phyloP scores from a whole-genome alignment of 2,329 filamentous ascomycete genomes.

The Neopestalotiopsis sp. region DNA sequence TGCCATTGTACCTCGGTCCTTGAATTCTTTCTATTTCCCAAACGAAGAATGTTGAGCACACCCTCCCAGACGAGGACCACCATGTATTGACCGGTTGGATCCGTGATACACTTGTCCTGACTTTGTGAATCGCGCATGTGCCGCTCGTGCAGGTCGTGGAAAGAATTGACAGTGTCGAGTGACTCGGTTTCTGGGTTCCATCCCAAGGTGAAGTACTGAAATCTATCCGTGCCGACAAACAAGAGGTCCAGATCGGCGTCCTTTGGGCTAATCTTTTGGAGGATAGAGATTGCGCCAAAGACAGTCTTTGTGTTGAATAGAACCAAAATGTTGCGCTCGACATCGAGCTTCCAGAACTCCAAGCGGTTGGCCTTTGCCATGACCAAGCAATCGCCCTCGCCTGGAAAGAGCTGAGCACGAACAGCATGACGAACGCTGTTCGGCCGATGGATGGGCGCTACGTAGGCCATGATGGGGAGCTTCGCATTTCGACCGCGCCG shows the following conservation, averaged over 20 bases:
- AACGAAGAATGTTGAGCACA: constrained; percentile 59
- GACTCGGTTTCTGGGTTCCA: constrained; percentile 70
- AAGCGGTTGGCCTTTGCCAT: constrained; percentile 89
- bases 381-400: constrained; percentile 80
- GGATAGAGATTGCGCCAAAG: constrained; percentile 85
- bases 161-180: constrained; percentile 56
- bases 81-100: constrained; percentile 72
- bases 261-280: constrained; percentile 78
- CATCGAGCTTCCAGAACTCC: constrained; percentile 77
- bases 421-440: constrained; percentile 91
- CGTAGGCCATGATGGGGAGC: constrained; percentile 77
- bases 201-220: constrained; percentile 86
- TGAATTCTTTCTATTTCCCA: constrained; percentile 51
- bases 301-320: constrained; percentile 67
- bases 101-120: constrained; percentile 81
- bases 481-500: constrained; percentile 26
- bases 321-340: constrained; percentile 67
- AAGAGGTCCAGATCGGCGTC: constrained; percentile 80
- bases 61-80: constrained; percentile 66
- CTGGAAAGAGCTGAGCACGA: constrained; percentile 75
- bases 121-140: constrained; percentile 80
- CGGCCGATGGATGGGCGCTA: constrained; percentile 90
- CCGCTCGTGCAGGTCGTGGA: constrained; percentile 60
- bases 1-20: constrained; percentile 51
- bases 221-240: constrained; percentile 89